Base-by-base conservation (phyloP, 306 rosid species). In the Parietaria judaica region DNA sequence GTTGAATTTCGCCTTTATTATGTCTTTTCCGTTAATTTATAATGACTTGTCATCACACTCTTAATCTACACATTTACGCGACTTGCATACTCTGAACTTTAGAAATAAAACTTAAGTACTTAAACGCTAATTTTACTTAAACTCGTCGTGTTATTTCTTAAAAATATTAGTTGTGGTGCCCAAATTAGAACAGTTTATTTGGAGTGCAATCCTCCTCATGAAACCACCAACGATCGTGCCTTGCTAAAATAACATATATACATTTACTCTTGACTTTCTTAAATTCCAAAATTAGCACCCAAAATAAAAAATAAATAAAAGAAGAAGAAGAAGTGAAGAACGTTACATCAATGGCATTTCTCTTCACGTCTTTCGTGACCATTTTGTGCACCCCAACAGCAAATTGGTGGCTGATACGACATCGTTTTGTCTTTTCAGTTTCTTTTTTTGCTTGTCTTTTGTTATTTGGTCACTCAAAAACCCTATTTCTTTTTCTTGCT, bases 201-300 rank as follows among this genome's bases (percentile, higher is more conserved):
- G 8, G 14, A 82, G 95, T 86, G 97, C 62, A 31, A n/a, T 86
- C 87, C 90, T 60, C 73, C 79, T 79, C 86, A 82, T 7, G 48
- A 62, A 77, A 60, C 75, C 91, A 85, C 94, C 81, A 61, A 60
- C 51, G 11, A 47, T 60, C 57, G 34, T 23, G 41, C 23, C 64
- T 35, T 35, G 39, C 44, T 39, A 10, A 49, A 49, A 49, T 49
- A 49, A 4, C 13, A 49, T n/a, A n/a, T n/a, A 49, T 49, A 49
- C 13, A 7, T 7, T 49, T 41, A n/a, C 53, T 49, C 5, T 49
- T 49, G 4, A 3, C 11, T 34, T 11, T 37, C 52, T 55, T 17
- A 23, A 2, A 59, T 61, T 66, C 15, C 52, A 37, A 8, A 11
- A 61, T 54, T 63, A 72, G 56, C 51, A 44, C 57, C 50, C 61